These are phyloP conservation scores for Paraconiothyrium brasiliense DNA, from an alignment of 2,329 filamentous ascomycete genomes.

Conservation along the genomic window DNA sequence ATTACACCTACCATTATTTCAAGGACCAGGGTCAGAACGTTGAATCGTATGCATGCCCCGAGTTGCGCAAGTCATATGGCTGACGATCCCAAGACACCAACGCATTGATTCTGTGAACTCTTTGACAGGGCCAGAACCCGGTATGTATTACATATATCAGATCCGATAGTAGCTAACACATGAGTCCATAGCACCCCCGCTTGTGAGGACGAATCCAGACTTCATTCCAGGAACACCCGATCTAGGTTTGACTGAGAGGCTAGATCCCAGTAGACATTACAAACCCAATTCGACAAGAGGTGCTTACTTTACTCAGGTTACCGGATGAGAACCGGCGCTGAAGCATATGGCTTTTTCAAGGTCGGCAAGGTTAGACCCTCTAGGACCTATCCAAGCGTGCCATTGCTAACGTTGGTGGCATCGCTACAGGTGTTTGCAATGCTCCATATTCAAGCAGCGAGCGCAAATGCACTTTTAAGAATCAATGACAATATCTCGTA, in stretches of 20 bases:
- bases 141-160: neutral
- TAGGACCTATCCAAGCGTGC: neutral
- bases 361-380: constrained; percentile 22
- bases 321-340: constrained; percentile 26
- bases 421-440: constrained; percentile 31
- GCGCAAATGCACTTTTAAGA: neutral
- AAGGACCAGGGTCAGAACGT: neutral
- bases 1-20: constrained; percentile 9
- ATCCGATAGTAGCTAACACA: neutral
- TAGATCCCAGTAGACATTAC: constrained; percentile 17
- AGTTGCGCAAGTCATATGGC: neutral
- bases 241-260: constrained; percentile 12
- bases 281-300: neutral
- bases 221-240: constrained; percentile 18
- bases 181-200: neutral
- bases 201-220: neutral
- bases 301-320: constrained; percentile 25
- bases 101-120: too few relatives aligned
- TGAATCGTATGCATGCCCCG: neutral
- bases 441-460: constrained; percentile 29
- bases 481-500: constrained; percentile 23
- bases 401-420: neutral
- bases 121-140: neutral
- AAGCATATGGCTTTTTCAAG: constrained; percentile 29
- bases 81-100: too few relatives aligned